phyloP scores from a whole-genome alignment of 129 eudicot species.

The Flaveria trinervia region DNA sequence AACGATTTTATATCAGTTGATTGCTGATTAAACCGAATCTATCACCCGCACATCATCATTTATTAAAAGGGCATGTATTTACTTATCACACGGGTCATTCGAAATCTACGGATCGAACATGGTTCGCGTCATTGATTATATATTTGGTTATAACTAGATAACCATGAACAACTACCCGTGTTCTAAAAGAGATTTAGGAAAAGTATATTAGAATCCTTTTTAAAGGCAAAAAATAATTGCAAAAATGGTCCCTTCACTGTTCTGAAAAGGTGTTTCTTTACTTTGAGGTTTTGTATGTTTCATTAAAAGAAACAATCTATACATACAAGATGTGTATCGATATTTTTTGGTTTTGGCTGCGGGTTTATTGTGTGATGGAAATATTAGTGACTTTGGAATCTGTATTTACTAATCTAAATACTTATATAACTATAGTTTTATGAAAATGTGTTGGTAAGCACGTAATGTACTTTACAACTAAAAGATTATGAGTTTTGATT shows the following conservation, averaged over 20 bases:
- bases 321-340: constrained; percentile 18
- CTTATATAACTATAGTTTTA: neutral
- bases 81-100: no score
- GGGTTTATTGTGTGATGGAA: neutral
- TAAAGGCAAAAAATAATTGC: constrained; percentile 9
- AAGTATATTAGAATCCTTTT: neutral
- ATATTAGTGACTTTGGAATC: neutral
- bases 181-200: neutral
- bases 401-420: neutral
- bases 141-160: neutral
- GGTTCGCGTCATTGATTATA: no score
- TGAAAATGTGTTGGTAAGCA: neutral
- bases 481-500: no score
- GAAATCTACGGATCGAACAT: no score
- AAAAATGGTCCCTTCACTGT: constrained; percentile 23
- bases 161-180: constrained; percentile 2
- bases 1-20: no score
- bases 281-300: constrained; percentile 20
- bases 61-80: no score
- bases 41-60: no score
- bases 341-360: neutral
- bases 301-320: constrained; percentile 40
- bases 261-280: constrained; percentile 9
- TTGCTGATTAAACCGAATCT: no score
- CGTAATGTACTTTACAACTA: no score